phyloP scores from a whole-genome alignment of 2,329 filamentous ascomycete genomes.

The Aspergillus proliferans region DNA sequence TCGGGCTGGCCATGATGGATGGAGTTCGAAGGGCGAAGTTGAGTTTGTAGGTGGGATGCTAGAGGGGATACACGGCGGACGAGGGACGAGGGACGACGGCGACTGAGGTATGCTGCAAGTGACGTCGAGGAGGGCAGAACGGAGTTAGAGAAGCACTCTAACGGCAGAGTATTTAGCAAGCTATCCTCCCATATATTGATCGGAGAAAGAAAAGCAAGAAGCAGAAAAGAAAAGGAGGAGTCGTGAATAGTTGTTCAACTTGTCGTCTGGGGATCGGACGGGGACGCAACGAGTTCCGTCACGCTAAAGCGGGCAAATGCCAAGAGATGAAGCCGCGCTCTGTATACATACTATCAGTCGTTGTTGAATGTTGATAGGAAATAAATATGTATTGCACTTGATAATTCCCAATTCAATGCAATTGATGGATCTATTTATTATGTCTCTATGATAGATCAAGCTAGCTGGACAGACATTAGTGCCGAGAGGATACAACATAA shows the following conservation, averaged over 20 bases:
- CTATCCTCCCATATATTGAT: conserved; percentile 23
- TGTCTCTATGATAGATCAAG: too few relatives aligned
- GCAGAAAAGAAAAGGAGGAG: conserved; percentile 1
- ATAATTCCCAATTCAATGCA: too few relatives aligned
- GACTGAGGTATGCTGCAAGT: conserved; percentile 3
- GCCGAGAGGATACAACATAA: too few relatives aligned
- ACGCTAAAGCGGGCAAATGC: not conserved
- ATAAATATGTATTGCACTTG: too few relatives aligned
- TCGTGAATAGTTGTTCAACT: not conserved
- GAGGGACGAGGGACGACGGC: conserved; percentile 2
- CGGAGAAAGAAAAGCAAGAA: conserved; percentile 9
- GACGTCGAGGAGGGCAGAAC: not conserved
- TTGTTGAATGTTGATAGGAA: too few relatives aligned
- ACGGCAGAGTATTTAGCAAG: conserved; percentile 8
- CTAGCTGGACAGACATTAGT: too few relatives aligned
- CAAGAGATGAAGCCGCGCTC: not conserved
- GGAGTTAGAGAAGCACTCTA: conserved; percentile 2
- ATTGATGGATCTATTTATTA: too few relatives aligned
- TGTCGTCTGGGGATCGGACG: not conserved
- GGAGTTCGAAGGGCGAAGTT: conserved; percentile 15
- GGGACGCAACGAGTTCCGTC: conserved; percentile 4
- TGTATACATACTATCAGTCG: too few relatives aligned
- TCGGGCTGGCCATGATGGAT: conserved; percentile 43
- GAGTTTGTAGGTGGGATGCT: conserved; percentile 9
- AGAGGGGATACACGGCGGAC: conserved; percentile 21